Conservation (phyloP, 352 stramenopile genomes). For the Pythium myriotylum region DNA sequence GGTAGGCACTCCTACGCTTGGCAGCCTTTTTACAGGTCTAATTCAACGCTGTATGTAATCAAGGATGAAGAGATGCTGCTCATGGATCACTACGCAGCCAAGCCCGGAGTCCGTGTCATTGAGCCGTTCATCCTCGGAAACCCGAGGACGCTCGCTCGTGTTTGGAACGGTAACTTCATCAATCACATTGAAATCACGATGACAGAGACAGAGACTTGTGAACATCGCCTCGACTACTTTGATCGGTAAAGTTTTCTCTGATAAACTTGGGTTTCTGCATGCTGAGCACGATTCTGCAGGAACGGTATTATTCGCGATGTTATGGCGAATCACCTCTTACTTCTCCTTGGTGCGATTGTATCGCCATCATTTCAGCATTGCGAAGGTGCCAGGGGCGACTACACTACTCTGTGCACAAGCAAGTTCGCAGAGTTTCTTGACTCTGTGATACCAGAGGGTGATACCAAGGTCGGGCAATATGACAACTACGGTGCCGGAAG, state of each 20-base stretch:
- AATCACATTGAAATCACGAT: constrained; percentile 51
- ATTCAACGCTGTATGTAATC: no score
- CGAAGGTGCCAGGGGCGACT: neutral
- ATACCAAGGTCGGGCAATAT: constrained; percentile 23
- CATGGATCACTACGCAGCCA: constrained; percentile 90
- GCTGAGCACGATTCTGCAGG: no score
- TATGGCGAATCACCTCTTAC: constrained; percentile 82
- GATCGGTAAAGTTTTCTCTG: constrained; percentile 38
- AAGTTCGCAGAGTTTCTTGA: constrained; percentile 13
- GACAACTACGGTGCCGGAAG: constrained; percentile 11
- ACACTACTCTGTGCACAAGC: neutral
- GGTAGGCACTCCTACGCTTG: constrained; percentile 19
- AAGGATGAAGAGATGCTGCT: constrained; percentile 77
- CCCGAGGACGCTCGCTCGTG: constrained; percentile 25
- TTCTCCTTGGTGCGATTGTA: constrained; percentile 48
- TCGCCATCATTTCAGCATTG: constrained; percentile 33
- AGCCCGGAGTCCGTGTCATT: constrained; percentile 62
- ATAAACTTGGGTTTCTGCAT: no score
- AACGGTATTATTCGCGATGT: constrained; percentile 80
- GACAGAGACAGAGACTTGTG: constrained; percentile 66
- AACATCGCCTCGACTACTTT: constrained; percentile 69
- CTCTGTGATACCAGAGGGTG: neutral
- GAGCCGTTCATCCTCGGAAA: constrained; percentile 58
- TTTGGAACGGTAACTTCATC: constrained; percentile 40
- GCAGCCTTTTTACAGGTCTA: no score